Percentiles rank a stretch among this genome's conserved stretches.
phyloP scores from a whole-genome alignment of 2,329 filamentous ascomycete genomes.

The Colletotrichum shisoi region DNA sequence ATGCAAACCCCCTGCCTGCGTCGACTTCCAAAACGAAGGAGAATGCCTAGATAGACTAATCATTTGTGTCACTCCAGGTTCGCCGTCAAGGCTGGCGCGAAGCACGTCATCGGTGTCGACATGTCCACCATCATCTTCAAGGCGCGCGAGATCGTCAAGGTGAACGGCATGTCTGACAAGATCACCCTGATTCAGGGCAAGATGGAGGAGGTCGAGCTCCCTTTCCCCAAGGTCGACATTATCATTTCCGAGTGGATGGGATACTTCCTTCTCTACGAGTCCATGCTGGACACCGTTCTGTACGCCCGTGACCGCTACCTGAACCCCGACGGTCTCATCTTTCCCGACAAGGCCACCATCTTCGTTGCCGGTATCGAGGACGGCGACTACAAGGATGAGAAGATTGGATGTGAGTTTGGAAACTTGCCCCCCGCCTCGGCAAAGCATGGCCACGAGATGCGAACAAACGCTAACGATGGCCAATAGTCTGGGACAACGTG shows the following conservation, averaged over 20 bases:
- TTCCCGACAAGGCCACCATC: slow-evolving; percentile 98
- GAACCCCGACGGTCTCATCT: slow-evolving; percentile 85
- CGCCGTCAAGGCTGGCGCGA: slow-evolving; percentile 92
- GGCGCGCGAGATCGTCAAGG: slow-evolving; percentile 90
- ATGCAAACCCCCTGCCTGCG: slow-evolving; percentile 49
- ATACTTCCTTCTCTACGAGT: slow-evolving; percentile 98
- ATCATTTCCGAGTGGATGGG: slow-evolving; percentile 99
- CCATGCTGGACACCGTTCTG: slow-evolving; percentile 97
- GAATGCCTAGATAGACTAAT: slow-evolving; percentile 4
- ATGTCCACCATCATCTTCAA: slow-evolving; percentile 99
- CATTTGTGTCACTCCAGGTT: slow-evolving; percentile 70
- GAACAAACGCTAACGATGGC: not conserved
- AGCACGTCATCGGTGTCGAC: slow-evolving; percentile 98
- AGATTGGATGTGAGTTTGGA: slow-evolving; percentile 88
- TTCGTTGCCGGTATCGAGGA: slow-evolving; percentile 97
- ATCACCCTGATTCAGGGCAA: slow-evolving; percentile 98
- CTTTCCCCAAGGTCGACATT: slow-evolving; percentile 95
- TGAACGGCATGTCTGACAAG: slow-evolving; percentile 92
- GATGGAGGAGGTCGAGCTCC: slow-evolving; percentile 97
- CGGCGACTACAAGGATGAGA: slow-evolving; percentile 99
- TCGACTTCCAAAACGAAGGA: not conserved
- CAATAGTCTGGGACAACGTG: slow-evolving; percentile 95
- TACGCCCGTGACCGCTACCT: slow-evolving; percentile 96
- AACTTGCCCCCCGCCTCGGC: not conserved
- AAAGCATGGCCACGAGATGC: not conserved